Conservation (phyloP, 805 yeast genomes). For the Pichia phayaonensis region DNA sequence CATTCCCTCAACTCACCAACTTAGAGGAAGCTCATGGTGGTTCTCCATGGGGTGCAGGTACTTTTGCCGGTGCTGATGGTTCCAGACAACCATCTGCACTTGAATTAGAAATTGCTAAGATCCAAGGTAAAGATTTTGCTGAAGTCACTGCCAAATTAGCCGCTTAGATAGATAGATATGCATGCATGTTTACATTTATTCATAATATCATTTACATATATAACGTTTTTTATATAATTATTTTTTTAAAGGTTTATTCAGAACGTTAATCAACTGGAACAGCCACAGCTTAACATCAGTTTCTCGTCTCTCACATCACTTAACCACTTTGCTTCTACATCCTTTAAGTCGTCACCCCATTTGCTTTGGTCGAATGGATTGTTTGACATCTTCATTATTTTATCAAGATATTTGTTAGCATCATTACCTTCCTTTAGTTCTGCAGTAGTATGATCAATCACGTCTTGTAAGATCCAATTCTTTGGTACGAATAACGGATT, state of each 20-base stretch:
- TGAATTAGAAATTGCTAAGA: conserved; percentile 55
- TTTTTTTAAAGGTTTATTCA: background rate
- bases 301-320: conserved; percentile 44
- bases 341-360: conserved; percentile 64
- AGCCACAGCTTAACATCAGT: conserved; percentile 68
- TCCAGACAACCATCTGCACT: conserved; percentile 55
- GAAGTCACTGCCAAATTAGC: conserved; percentile 2
- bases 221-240: background rate
- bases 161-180: background rate
- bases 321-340: conserved; percentile 49
- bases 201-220: background rate
- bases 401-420: conserved; percentile 46
- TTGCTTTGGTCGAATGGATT: conserved; percentile 62
- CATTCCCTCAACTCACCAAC: conserved; percentile 45
- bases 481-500: conserved; percentile 83
- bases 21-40: conserved; percentile 71
- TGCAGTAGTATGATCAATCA: conserved; percentile 42
- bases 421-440: conserved; percentile 13
- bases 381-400: conserved; percentile 62
- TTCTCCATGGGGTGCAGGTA: conserved; percentile 84
- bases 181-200: too few relatives aligned
- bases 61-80: conserved; percentile 71
- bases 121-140: conserved; percentile 59
- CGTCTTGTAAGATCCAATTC: conserved; percentile 82
- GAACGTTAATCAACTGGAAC: conserved; percentile 37